Evolutionary conservation across 768 basidiomycete genomes (phyloP).

Genomic region (Mycena chlorophos): DNA sequence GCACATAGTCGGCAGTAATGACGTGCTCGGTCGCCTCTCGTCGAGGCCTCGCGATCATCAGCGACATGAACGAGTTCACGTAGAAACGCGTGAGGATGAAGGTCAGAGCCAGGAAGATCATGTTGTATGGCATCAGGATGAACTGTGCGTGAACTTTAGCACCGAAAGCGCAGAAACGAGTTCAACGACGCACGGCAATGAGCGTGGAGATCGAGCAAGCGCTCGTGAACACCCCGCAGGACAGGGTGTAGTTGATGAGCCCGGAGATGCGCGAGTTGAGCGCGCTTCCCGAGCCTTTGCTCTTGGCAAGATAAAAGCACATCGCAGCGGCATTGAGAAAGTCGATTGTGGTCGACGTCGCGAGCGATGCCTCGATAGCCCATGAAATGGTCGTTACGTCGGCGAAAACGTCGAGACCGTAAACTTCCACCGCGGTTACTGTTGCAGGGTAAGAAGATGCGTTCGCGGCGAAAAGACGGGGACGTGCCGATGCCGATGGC

Average conservation of each 20-base stretch:
- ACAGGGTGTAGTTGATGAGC: conserved; percentile 40
- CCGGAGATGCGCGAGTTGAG: conserved; percentile 35
- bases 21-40: neutral
- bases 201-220: conserved; percentile 46
- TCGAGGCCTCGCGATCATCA: conserved; percentile 23
- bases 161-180: neutral
- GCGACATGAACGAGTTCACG: conserved; percentile 40
- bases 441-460: neutral
- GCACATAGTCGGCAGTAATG: neutral
- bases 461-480: neutral
- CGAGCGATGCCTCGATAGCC: conserved; percentile 43
- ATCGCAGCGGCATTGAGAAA: conserved; percentile 40
- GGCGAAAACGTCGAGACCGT: conserved; percentile 31
- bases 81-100: conserved; percentile 50
- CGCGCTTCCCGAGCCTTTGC: conserved; percentile 27
- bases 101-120: conserved; percentile 44
- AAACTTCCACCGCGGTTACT: conserved; percentile 23
- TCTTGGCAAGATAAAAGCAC: conserved; percentile 36
- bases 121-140: conserved; percentile 43
- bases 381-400: conserved; percentile 40
- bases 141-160: conserved; percentile 30
- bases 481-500: conserved; percentile 36
- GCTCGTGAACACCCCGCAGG: conserved; percentile 43
- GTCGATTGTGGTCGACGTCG: conserved; percentile 44
- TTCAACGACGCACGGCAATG: conserved; percentile 37